Evolutionary conservation across 2,329 filamentous ascomycete genomes (phyloP).

Genomic region (Blastomyces parvus): DNA sequence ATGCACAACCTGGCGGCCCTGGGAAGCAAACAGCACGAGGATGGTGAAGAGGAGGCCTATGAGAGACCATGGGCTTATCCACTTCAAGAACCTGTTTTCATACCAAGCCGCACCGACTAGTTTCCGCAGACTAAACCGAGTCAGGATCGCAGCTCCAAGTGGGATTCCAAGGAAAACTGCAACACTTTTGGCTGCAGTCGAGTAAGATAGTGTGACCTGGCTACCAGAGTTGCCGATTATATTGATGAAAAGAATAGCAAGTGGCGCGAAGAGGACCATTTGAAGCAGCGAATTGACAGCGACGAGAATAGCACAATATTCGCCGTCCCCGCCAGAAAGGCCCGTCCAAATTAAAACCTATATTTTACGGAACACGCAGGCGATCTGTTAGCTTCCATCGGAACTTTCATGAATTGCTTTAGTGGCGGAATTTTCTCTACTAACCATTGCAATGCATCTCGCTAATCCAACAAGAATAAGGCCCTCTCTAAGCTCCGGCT

Average conservation of each 20-base stretch:
- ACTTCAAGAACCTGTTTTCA: constrained; percentile 58
- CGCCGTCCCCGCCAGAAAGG: constrained; percentile 62
- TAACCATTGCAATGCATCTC: constrained; percentile 79
- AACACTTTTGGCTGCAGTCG: constrained; percentile 65
- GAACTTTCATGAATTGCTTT: background rate
- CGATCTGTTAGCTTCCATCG: background rate
- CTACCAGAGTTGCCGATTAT: constrained; percentile 50
- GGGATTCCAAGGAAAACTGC: constrained; percentile 80
- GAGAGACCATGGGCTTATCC: constrained; percentile 62
- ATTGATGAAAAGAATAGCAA: constrained; percentile 60
- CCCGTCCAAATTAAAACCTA: constrained; percentile 66
- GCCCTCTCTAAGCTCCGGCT: constrained; percentile 47
- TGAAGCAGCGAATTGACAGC: constrained; percentile 66
- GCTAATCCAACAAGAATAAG: constrained; percentile 76
- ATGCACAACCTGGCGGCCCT: constrained; percentile 65
- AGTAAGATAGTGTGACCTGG: constrained; percentile 46
- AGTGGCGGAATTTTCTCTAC: constrained; percentile 11
- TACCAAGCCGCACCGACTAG: constrained; percentile 53
- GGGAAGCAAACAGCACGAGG: constrained; percentile 72
- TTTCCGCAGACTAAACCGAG: constrained; percentile 53
- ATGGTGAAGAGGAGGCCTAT: constrained; percentile 83
- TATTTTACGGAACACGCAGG: background rate
- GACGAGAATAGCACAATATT: constrained; percentile 76
- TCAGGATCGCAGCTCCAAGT: constrained; percentile 67
- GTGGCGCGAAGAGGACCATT: constrained; percentile 61